Conservation (phyloP, 306 rosid species). For the Corylus heterophylla region DNA sequence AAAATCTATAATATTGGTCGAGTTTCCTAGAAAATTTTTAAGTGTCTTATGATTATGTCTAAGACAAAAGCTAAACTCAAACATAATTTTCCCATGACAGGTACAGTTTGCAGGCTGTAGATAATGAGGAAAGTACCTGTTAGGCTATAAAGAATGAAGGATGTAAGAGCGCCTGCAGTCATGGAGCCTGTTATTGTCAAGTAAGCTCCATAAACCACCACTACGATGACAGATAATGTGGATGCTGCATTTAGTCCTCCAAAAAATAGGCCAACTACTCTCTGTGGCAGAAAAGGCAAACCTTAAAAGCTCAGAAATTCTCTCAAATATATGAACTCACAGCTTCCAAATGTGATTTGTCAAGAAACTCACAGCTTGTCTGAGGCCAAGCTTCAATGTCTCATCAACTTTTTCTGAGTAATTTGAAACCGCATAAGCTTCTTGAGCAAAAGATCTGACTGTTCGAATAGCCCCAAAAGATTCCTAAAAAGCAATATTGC, state of each 20-base stretch:
- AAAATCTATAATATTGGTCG: neutral
- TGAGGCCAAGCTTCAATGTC: conserved; percentile 46
- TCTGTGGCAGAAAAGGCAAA: conserved; percentile 26
- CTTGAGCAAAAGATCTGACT: conserved; percentile 54
- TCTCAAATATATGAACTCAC: neutral
- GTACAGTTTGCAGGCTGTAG: neutral
- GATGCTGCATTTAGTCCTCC: conserved; percentile 53
- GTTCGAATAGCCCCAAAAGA: conserved; percentile 51
- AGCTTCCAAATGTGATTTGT: neutral
- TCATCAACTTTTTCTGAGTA: conserved; percentile 52
- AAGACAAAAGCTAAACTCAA: neutral
- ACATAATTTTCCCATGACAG: neutral
- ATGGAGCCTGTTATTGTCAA: conserved; percentile 43
- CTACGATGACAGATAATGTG: conserved; percentile 40
- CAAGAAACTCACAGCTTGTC: conserved; percentile 43
- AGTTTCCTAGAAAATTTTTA: neutral
- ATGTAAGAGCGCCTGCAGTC: conserved; percentile 44
- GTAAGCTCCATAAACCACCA: conserved; percentile 49
- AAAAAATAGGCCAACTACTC: conserved; percentile 43
- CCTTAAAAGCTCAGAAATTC: neutral
- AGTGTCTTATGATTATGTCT: neutral
- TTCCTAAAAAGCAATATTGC: conserved; percentile 31
- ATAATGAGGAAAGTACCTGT: conserved; percentile 37
- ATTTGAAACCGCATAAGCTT: conserved; percentile 31
- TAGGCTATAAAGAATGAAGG: conserved; percentile 53